Percentiles rank a stretch among this genome's conserved stretches.
phyloP scores from a whole-genome alignment of 208 protist species.

The Naegleria gruberi region DNA sequence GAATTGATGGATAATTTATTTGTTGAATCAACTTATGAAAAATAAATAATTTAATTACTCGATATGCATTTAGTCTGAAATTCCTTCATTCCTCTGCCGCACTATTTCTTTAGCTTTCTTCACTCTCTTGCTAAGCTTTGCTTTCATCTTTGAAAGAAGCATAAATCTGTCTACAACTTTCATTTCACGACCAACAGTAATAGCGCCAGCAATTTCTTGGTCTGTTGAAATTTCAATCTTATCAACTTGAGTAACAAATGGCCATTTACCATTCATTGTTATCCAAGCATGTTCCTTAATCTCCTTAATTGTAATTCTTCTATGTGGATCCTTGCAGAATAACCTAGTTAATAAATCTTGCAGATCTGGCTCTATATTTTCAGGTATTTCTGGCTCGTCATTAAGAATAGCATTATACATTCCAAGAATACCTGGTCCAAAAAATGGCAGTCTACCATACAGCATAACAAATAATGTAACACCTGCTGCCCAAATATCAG shows the following conservation, averaged over 20 bases:
- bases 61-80: background rate
- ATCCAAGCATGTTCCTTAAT: slow-evolving; percentile 17
- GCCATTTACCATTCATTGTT: background rate
- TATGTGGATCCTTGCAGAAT: slow-evolving; percentile 49
- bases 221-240: background rate
- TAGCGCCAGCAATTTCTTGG: background rate
- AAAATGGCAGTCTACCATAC: slow-evolving; percentile 61
- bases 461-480: slow-evolving; percentile 71
- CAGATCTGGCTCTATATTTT: slow-evolving; percentile 36
- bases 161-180: background rate
- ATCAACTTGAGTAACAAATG: background rate
- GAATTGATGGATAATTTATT: background rate
- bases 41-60: background rate
- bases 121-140: background rate
- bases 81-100: background rate
- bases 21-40: background rate
- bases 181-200: background rate
- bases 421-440: slow-evolving; percentile 22
- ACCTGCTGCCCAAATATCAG: slow-evolving; percentile 77
- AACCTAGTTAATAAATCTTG: slow-evolving; percentile 48
- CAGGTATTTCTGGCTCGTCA: slow-evolving; percentile 43
- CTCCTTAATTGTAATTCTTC: slow-evolving; percentile 39
- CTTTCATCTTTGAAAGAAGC: background rate
- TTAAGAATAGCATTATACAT: slow-evolving; percentile 40
- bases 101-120: background rate